These are phyloP conservation scores for Moniliella sp. DNA, from an alignment of 1,284 basidiomycete species.

Conservation along the genomic window DNA sequence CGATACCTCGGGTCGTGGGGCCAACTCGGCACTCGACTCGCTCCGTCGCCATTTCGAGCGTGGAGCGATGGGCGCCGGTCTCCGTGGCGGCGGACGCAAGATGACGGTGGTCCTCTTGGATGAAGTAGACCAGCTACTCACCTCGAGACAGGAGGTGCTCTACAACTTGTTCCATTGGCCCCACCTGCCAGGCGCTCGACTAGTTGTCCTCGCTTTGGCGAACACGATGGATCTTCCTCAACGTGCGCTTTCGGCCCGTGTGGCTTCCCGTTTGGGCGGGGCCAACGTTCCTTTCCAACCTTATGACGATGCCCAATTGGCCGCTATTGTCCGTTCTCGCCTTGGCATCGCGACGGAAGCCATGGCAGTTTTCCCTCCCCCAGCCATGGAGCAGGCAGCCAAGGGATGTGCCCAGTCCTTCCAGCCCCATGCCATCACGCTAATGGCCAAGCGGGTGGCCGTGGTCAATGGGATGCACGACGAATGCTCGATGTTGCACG, in stretches of 20 bases:
- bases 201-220: constrained; percentile 87
- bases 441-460: constrained; percentile 74
- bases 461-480: constrained; percentile 84
- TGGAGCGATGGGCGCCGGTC: not conserved
- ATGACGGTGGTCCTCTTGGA: constrained; percentile 84
- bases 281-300: constrained; percentile 82
- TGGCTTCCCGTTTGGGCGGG: constrained; percentile 81
- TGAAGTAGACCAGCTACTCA: constrained; percentile 86
- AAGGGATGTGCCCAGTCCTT: constrained; percentile 45
- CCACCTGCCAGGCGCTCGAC: constrained; percentile 57
- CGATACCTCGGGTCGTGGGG: not conserved
- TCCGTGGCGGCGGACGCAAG: not conserved
- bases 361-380: too few species aligned
- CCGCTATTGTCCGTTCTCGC: constrained; percentile 64
- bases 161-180: constrained; percentile 99
- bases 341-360: constrained; percentile 35
- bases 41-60: constrained; percentile 13
- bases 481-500: constrained; percentile 80
- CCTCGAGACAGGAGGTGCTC: constrained; percentile 84
- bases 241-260: constrained; percentile 69
- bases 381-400: constrained; percentile 4
- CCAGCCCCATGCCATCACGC: constrained; percentile 53
- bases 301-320: constrained; percentile 59
- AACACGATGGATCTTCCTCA: constrained; percentile 97
- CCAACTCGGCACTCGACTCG: constrained; percentile 15